Percentiles rank a stretch among this genome's conserved stretches.
These are phyloP conservation scores for Lasiosphaeriaceae sp. DNA, from an alignment of 495 filamentous ascomycete species.

Conservation along the genomic window DNA sequence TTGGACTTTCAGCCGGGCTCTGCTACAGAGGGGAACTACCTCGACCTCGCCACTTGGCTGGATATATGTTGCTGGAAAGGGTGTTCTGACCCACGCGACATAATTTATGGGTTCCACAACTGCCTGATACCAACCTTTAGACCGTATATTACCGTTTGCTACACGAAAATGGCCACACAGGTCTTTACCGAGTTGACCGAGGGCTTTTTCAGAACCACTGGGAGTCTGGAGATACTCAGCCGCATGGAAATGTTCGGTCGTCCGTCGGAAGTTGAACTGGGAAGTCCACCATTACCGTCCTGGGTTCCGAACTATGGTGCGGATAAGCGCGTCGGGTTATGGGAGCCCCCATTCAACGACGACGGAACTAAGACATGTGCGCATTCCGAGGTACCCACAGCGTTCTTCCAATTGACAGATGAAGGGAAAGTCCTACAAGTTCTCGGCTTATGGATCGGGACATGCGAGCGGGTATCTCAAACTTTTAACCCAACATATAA, in stretches of 20 bases:
- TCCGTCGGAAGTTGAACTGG: background rate
- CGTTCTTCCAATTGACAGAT: background rate
- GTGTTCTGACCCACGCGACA: background rate
- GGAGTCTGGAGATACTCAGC: background rate
- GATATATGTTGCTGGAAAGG: background rate
- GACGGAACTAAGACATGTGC: background rate
- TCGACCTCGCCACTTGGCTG: background rate
- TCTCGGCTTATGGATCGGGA: background rate
- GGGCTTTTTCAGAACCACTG: background rate
- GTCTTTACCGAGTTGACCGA: background rate
- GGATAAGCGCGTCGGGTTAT: background rate
- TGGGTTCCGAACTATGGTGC: background rate
- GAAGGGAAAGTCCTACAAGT: background rate
- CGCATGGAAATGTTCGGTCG: background rate
- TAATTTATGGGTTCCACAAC: background rate
- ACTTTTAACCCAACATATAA: background rate
- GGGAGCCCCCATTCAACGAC: background rate
- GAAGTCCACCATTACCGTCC: background rate
- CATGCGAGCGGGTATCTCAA: background rate
- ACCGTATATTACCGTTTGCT: background rate
- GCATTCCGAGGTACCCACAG: background rate
- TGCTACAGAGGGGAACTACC: background rate
- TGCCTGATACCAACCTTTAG: background rate
- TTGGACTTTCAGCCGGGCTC: background rate
- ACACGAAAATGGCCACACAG: background rate